Evolutionary conservation across 2,329 filamentous ascomycete genomes (phyloP), one percentile per base, ranked within the genome.

Genomic region (Dichotomopilus funicola): DNA sequence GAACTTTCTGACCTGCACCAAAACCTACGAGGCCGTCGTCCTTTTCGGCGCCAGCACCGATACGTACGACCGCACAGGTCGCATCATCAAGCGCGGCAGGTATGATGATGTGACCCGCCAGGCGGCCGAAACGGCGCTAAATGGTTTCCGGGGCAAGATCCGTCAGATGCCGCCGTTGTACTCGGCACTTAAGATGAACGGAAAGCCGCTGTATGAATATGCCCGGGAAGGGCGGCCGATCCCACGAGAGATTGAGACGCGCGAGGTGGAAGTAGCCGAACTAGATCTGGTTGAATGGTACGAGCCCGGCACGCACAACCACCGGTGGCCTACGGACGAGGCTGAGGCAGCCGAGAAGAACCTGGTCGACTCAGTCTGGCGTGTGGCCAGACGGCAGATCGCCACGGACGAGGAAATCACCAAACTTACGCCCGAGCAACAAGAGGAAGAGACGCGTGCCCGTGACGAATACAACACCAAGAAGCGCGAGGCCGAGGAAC

Each of bases 131-230:
- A 80, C 87, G 67, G 88, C 87, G 12, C 73, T 97, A 55, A 78
- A 76, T 5, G 74, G 78, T 58, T 96, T 96, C 70, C 79, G 85
- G 41, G 94, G 94, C 12, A 87, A 87, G 63, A 90, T 90, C 65
- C 85, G 88, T 75, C 94, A 99, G 75, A 85, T 89, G 63, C 94
- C 94, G 40, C 92, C 92, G 5, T 82, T 99, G 19, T 99, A 91
- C 72, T 96, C 90, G 35, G 94, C 94, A 8, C 77, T 97, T 59
- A 91, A 92, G 70, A 89, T 96, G 71, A 83, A 96, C 63, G 94
- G 94, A 2, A 96, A 96, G 76, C 88, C 89, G 37, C 78, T 96
- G 49, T 99, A 99, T 69, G 91, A 99, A 72, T 97, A 97, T 71
- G 94, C 94, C 19, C 81, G 94, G 49, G 89, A 91, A 69, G 94